Conservation (phyloP, 2,329 filamentous ascomycete genomes). For the Pezicula rhizophila region DNA sequence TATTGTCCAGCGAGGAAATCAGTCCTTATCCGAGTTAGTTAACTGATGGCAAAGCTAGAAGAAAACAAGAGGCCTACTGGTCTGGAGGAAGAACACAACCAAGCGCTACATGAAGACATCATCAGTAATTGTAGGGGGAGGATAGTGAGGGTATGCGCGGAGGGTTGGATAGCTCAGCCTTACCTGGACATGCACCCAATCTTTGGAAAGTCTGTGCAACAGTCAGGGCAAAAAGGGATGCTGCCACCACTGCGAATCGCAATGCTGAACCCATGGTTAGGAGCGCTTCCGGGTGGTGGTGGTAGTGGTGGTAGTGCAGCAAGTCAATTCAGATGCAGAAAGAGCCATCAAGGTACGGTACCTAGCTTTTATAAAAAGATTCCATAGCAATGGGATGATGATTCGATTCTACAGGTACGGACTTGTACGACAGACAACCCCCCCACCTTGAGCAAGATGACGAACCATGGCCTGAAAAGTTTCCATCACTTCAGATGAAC, state of each 20-base stretch:
- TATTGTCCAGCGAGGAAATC: slow-evolving; percentile 80
- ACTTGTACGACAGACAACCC: too few relatives aligned
- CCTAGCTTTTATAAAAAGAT: background rate
- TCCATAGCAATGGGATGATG: background rate
- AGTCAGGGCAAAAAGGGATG: slow-evolving; percentile 32
- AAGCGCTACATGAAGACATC: slow-evolving; percentile 32
- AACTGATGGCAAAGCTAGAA: slow-evolving; percentile 1
- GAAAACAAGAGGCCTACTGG: slow-evolving; percentile 31
- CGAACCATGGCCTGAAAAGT: too few relatives aligned
- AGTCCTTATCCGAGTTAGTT: slow-evolving; percentile 40
- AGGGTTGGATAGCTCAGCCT: background rate
- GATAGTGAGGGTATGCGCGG: too few relatives aligned
- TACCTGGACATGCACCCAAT: slow-evolving; percentile 48
- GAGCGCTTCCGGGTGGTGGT: slow-evolving; percentile 6
- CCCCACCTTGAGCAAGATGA: too few relatives aligned
- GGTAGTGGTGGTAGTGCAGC: too few relatives aligned
- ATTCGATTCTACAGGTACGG: background rate
- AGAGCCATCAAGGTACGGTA: slow-evolving; percentile 28
- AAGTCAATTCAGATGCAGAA: slow-evolving; percentile 5
- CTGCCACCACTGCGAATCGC: slow-evolving; percentile 26
- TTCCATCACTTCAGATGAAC: too few relatives aligned
- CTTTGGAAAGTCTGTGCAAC: slow-evolving; percentile 54
- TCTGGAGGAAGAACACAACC: slow-evolving; percentile 57
- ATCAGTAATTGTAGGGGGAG: background rate
- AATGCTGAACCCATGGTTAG: slow-evolving; percentile 21